Evolutionary conservation across 1,284 basidiomycete species (phyloP).

Genomic region (Ceratobasidium sp.): DNA sequence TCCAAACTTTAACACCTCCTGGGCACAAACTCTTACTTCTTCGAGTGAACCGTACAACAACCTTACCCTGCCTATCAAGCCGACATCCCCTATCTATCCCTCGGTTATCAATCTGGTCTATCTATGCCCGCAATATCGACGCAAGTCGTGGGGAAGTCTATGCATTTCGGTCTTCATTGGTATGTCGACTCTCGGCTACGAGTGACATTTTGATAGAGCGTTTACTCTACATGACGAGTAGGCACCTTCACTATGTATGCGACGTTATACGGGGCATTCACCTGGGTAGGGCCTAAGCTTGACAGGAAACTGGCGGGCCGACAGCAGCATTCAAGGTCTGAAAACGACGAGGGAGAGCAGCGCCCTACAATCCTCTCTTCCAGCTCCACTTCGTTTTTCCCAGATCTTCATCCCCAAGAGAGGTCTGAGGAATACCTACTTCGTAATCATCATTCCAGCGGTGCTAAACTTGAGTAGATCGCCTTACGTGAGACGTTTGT

Average conservation of each 20-base stretch:
- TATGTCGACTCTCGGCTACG: background rate
- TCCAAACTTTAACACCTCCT: slow-evolving; percentile 2
- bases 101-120: slow-evolving; percentile 31
- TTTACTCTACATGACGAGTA: background rate
- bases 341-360: too few relatives aligned
- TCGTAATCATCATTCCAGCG: too few relatives aligned
- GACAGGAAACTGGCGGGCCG: slow-evolving; percentile 1
- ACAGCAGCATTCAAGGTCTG: background rate
- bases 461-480: too few relatives aligned
- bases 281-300: background rate
- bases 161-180: slow-evolving; percentile 20
- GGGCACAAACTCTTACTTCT: slow-evolving; percentile 1
- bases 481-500: too few relatives aligned
- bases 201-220: background rate
- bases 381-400: too few relatives aligned
- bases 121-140: slow-evolving; percentile 21
- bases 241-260: slow-evolving; percentile 33
- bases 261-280: slow-evolving; percentile 13
- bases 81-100: background rate
- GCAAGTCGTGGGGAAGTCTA: slow-evolving; percentile 11
- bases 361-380: too few relatives aligned
- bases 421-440: too few relatives aligned
- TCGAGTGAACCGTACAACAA: background rate
- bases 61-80: background rate
- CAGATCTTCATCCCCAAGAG: too few relatives aligned